Base-by-base conservation (phyloP, 805 yeast genomes). In the Metschnikowia matae region DNA sequence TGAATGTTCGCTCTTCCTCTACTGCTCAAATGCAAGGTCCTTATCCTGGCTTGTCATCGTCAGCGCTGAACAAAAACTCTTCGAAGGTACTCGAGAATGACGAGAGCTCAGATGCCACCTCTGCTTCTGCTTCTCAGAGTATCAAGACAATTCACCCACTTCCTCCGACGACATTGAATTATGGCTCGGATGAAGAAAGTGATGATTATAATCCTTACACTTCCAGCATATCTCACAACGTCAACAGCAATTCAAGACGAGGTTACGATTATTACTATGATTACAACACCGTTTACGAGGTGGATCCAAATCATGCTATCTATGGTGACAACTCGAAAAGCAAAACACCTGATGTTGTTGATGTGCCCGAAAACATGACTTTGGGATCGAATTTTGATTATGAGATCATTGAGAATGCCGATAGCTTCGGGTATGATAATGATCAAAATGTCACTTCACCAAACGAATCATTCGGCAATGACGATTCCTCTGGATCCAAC, bases 141-240 rank as follows among this genome's bases (percentile, higher is more conserved):
- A 54, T 64, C 47, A 78, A 79, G 40, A 86, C 89, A 10, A 90
- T 91, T 55, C 89, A 89, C 35, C 73, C 82, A 40, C 69, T 92
- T 47, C 97, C 98, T 2, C 84, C 97, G 2, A 90, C 98, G 0
- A 83, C 89, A 0, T 77, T 92, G 49, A 90, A 91, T 63, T 81
- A 82, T 63, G 88, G 89, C 6, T 81, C 87, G 4, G 72, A 79
- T 6, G 83, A 79, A 48, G 84, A 80, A 51, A 82, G 83, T 54
- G 85, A 82, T 51, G 85, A 80, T 43, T 84, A 80, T 50, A 54
- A 71, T 52, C 75, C 75, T 1, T 73, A 73, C 60, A 73, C 76
- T 11, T 63, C 79, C 55, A 75, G 84, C 62, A 77, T 84, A 45
- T 83, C 89, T 1, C 94, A 87, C 67, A 84, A 86, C 61, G 84